Evolutionary conservation across 495 filamentous ascomycete genomes (phyloP), one percentile per base, ranked within the genome.

Genomic region (Aspergillus coremiiformis): DNA sequence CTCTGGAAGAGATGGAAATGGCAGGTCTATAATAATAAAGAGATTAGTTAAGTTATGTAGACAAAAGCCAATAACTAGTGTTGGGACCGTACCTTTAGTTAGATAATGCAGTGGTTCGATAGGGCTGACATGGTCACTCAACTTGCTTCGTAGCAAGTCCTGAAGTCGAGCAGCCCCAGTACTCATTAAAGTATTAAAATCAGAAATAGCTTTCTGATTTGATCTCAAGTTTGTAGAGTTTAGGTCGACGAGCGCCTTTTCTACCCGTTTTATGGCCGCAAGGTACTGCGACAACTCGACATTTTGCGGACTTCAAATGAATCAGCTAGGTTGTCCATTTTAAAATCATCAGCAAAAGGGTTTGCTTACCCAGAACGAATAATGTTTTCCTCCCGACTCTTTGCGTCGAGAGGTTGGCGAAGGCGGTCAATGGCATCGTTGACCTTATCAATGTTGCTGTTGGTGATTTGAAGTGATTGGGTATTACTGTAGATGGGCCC

Each of bases 401-500:
- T 89, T 55, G 87, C 85, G 66, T 96, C 90, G 46, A 89, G 83
- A 7, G 93, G 93, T 56, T 91, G 85, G 57, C 86, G 84, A 42
- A 97, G 79, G 51, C 83, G 82, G 35, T 96, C 90, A 56, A 97
- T 96, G 23, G 90, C 88, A 54, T 81, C 77, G 47, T 90, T 78
- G 35, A 96, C 82, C 51, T 81, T 78, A 59, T 96, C 91, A 61
- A 99, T 90, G 63, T 97, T 96, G 55, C 76, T 83, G 48, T 87
- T 90, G 33, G 90, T 81, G 20, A 81, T 78, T 65, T 96, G 94
- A 5, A 96, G 79, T 32, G 80, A 84, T 67, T 89, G 86, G 1
- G 94, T 97, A 63, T 95, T 94, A 60, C 87, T 90, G 66, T 90
- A 90, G 23, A 97, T 84, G 8, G 94, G 94, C 1, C 90, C 89